These are phyloP conservation scores for Pterocarpus santalinus DNA, from an alignment of 306 rosid genomes.

Conservation along the genomic window DNA sequence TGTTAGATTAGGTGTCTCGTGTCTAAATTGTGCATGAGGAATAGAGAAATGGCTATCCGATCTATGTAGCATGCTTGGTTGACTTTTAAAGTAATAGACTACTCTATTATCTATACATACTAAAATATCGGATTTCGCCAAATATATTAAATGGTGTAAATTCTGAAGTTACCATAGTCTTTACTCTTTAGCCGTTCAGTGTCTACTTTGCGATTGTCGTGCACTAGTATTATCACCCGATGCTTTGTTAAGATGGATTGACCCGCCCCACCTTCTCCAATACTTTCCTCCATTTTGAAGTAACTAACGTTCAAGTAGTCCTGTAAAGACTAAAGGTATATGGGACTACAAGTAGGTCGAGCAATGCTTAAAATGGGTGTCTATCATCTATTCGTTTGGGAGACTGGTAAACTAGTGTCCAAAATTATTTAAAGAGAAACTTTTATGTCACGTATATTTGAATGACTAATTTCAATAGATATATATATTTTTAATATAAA, in stretches of 20 bases:
- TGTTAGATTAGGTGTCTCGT: slow-evolving; percentile 11
- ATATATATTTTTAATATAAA: too few relatives aligned
- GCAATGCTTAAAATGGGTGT: too few relatives aligned
- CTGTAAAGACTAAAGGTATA: too few relatives aligned
- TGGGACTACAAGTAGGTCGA: too few relatives aligned
- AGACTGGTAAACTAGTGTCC: too few relatives aligned
- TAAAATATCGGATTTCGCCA: background rate
- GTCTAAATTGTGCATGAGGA: slow-evolving; percentile 23
- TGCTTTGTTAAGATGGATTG: background rate
- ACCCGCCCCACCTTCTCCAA: background rate
- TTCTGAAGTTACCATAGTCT: background rate
- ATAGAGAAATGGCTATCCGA: slow-evolving; percentile 1
- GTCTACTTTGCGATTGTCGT: background rate
- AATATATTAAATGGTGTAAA: too few relatives aligned
- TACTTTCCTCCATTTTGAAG: background rate
- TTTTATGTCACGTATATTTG: too few relatives aligned
- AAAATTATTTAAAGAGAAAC: too few relatives aligned
- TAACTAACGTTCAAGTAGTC: background rate
- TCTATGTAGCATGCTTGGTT: background rate
- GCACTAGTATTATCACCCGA: background rate
- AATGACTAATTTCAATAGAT: too few relatives aligned
- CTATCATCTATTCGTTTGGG: too few relatives aligned
- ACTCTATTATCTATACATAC: background rate
- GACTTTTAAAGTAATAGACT: too few relatives aligned
- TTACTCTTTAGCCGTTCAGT: background rate